Conservation (phyloP, 805 yeast genomes). For the Alloascoidea hylecoeti region DNA sequence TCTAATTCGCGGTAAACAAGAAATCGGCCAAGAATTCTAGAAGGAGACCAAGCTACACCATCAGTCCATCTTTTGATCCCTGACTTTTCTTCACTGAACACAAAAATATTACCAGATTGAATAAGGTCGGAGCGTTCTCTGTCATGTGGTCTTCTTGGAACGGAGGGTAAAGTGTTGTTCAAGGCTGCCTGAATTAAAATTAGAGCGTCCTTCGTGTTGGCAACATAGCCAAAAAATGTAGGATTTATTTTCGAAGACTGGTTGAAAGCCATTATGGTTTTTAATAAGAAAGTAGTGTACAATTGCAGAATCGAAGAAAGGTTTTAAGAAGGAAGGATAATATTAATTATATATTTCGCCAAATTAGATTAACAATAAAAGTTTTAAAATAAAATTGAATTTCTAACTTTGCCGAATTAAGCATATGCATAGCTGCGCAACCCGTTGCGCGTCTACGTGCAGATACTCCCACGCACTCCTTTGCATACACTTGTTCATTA, state of each 20-base stretch:
- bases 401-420: no score
- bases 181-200: conserved; percentile 69
- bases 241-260: conserved; percentile 20
- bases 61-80: conserved; percentile 95
- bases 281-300: no score
- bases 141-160: conserved; percentile 73
- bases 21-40: conserved; percentile 76
- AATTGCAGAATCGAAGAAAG: no score
- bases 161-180: conserved; percentile 41
- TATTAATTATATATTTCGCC: no score
- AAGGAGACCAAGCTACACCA: conserved; percentile 90
- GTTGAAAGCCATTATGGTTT: conserved; percentile 1
- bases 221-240: conserved; percentile 63
- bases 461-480: no score
- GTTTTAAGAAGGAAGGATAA: no score
- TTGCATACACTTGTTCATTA: no score
- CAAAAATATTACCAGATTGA: conserved; percentile 67
- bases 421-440: no score
- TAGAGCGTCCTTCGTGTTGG: conserved; percentile 73
- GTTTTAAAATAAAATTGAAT: no score
- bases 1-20: conserved; percentile 67
- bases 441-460: no score
- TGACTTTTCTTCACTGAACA: conserved; percentile 68
- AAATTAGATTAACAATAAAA: no score
- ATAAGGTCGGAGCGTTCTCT: conserved; percentile 55